Percentiles rank a stretch among this genome's conserved stretches.
phyloP scores from a whole-genome alignment of 345 rosid genomes.

The Acer campestre region DNA sequence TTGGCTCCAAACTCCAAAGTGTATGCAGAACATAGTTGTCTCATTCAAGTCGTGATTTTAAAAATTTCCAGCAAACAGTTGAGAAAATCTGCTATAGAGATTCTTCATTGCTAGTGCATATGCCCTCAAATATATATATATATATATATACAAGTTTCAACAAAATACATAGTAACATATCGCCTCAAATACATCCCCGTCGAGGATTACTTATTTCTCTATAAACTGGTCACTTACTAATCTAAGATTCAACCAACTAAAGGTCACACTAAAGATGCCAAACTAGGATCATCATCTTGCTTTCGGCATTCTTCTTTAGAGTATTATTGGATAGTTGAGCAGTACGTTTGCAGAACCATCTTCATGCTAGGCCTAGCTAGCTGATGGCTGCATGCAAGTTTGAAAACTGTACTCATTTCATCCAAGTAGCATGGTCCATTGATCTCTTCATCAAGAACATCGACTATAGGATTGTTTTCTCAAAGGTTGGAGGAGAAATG shows the following conservation, averaged over 20 bases:
- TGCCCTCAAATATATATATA: too few species aligned
- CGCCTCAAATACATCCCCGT: neutral
- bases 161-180: neutral
- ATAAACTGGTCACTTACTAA: too few species aligned
- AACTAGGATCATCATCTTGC: conserved; percentile 5
- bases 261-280: conserved; percentile 11
- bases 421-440: conserved; percentile 31
- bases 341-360: conserved; percentile 41
- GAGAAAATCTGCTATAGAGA: neutral
- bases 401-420: conserved; percentile 53
- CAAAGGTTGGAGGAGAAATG: conserved; percentile 44
- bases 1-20: too few species aligned
- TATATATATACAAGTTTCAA: too few species aligned
- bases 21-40: neutral
- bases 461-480: conserved; percentile 30
- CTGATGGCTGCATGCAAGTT: conserved; percentile 43
- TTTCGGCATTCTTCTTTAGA: conserved; percentile 14
- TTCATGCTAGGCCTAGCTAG: conserved; percentile 62
- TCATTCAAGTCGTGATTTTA: neutral
- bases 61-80: neutral
- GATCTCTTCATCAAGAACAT: conserved; percentile 47
- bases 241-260: neutral
- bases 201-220: neutral
- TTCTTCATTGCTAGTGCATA: neutral
- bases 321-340: neutral